Evolutionary conservation across 805 yeast species (phyloP).

Genomic region (Sporopachydermia lactativora): DNA sequence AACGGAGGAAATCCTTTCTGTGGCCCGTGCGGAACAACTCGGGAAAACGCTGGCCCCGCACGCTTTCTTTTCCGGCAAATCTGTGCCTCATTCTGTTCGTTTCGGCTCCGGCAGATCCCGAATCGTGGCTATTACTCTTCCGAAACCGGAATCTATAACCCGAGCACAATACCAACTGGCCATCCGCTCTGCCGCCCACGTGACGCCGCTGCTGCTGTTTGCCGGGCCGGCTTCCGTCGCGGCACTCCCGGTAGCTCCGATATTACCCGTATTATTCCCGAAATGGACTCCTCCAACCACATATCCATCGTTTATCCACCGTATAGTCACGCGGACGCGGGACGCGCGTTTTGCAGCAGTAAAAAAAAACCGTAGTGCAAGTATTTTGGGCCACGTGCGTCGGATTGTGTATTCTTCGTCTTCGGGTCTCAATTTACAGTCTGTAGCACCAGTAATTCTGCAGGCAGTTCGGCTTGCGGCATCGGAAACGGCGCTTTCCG

Average conservation of each 20-base stretch:
- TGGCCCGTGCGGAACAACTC: background rate
- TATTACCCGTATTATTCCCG: constrained; percentile 38
- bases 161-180: constrained; percentile 37
- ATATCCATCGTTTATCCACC: constrained; percentile 14
- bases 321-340: background rate
- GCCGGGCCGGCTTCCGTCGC: constrained; percentile 37
- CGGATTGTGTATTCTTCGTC: constrained; percentile 2
- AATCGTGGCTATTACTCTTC: constrained; percentile 22
- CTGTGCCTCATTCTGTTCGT: no score
- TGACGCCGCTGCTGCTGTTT: constrained; percentile 42
- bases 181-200: constrained; percentile 35
- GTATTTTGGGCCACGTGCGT: constrained; percentile 3
- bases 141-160: constrained; percentile 20
- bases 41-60: background rate
- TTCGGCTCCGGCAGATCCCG: constrained; percentile 17
- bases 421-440: background rate
- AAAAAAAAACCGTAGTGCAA: constrained; percentile 4
- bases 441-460: background rate
- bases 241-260: constrained; percentile 38
- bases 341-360: constrained; percentile 26
- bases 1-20: background rate
- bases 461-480: constrained; percentile 10
- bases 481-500: constrained; percentile 25
- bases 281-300: constrained; percentile 50
- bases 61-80: background rate